Base-by-base conservation (phyloP, 2,329 filamentous ascomycete species). In the Lasiodiplodia gonubiensis region DNA sequence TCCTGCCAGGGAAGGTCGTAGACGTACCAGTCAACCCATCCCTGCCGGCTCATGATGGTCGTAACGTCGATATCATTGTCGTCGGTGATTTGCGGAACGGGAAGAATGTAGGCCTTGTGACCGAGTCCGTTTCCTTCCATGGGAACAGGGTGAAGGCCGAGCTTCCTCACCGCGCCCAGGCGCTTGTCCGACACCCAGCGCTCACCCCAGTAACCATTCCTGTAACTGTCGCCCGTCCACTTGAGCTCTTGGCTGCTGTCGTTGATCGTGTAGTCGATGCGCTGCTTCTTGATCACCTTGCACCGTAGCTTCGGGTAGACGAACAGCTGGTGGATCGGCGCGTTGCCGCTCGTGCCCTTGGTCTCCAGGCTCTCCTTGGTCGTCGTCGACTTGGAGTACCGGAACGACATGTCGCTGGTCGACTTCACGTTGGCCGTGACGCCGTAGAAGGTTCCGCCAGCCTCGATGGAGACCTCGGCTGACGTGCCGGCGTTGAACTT, bases 221-320 rank as follows among this genome's bases (percentile, higher is more conserved):
- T 54, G 51, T 54, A 54, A 27, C 51, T 54, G 8, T 54, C 51
- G 7, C 51, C 51, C 5, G 51, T 54, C 51, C 51, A 54, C 51
- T 54, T 54, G 27, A 54, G 51, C 51, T 54, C 51, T 16, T 30
- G 2, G 51, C 51, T 54, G 51, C 51, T 54, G 18, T 54, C 51
- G 51, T 54, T 54, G 51, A 54, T 54, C 27, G 51, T 54, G 51
- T 54, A 54, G 18, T 54, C 51, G 51, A 54, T 35, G 23, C 51
- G 21, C 18, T 54, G 51, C 51, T 54, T 54, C 16, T n/a, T 33
- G 51, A 54, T 54, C 27, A 54, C 27, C 51, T 35, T 54, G 51
- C 51, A 54, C 10, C 27, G 7, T 27, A 54, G 27, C 25, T 30
- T 54, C 7, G 51, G 51, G 27, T 30, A 54, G 27, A 54, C 25